Conservation (phyloP, 495 filamentous ascomycete species). For the Aspergillus indologenus region DNA sequence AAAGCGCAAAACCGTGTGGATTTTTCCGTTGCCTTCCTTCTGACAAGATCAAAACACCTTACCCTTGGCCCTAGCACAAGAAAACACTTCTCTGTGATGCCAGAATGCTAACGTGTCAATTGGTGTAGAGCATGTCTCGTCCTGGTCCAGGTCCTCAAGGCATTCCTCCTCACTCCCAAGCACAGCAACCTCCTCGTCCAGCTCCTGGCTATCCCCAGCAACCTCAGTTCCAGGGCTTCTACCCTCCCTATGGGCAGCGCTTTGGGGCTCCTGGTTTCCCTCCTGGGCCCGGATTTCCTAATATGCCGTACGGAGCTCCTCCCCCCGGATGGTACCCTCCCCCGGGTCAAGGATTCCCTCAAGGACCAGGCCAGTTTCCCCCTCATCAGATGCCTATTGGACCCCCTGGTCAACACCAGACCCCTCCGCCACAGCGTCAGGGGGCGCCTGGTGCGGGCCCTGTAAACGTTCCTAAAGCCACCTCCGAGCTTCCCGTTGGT, state of each 20-base stretch:
- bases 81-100: neutral
- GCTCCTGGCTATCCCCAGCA: constrained; percentile 50
- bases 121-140: constrained; percentile 40
- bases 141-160: constrained; percentile 38
- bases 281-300: constrained; percentile 57
- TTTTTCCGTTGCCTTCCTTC: constrained; percentile 99
- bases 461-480: constrained; percentile 30
- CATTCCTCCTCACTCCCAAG: constrained; percentile 35
- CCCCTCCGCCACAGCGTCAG: constrained; percentile 45
- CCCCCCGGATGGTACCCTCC: constrained; percentile 77
- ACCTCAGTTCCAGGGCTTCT: constrained; percentile 48
- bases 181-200: constrained; percentile 44
- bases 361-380: constrained; percentile 56
- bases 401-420: constrained; percentile 45
- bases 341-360: constrained; percentile 75
- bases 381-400: constrained; percentile 51
- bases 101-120: constrained; percentile 22
- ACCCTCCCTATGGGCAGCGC: constrained; percentile 52
- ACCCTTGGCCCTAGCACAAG: neutral
- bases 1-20: constrained; percentile 93
- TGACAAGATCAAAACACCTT: constrained; percentile 50
- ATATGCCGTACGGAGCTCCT: constrained; percentile 61
- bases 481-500: constrained; percentile 44
- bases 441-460: constrained; percentile 31
- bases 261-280: constrained; percentile 61